phyloP scores from a whole-genome alignment of 78 protist genomes.

The Dictyostelium purpureum region DNA sequence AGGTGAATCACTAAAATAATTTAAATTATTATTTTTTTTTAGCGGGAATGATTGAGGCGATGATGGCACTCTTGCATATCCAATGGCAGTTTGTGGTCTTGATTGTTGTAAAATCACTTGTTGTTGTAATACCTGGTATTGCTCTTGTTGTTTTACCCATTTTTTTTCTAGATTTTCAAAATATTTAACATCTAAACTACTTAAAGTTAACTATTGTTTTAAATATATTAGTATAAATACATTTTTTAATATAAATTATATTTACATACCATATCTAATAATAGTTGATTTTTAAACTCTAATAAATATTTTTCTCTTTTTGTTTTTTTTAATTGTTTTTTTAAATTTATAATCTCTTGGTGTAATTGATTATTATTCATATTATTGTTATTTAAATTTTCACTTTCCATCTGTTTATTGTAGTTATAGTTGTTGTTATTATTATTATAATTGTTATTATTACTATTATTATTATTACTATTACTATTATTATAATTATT shows the following conservation, averaged over 20 bases:
- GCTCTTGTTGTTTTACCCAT: background rate
- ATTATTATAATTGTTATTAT: no score
- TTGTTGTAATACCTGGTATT: background rate
- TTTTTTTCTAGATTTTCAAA: conserved; percentile 52
- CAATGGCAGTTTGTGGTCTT: background rate
- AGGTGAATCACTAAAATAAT: no score
- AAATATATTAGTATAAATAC: background rate
- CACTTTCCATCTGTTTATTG: no score
- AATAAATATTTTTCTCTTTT: conserved; percentile 42
- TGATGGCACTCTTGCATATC: no score
- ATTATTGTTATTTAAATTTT: conserved; percentile 8
- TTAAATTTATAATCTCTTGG: conserved; percentile 25
- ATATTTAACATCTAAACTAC: conserved; percentile 75
- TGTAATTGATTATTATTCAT: conserved; percentile 21
- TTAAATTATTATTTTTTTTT: no score
- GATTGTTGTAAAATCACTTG: background rate
- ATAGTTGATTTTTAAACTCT: conserved; percentile 60
- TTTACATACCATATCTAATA: conserved; percentile 59
- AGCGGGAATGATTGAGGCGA: no score
- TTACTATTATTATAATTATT: no score
- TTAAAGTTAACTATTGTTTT: conserved; percentile 33
- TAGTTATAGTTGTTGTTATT: no score
- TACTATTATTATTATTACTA: no score
- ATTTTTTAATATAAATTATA: background rate
- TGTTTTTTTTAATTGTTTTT: conserved; percentile 38